Percentiles rank a stretch among this genome's conserved stretches.
Evolutionary conservation across 2,329 filamentous ascomycete genomes (phyloP).

Genomic region (Xylaria sp.): DNA sequence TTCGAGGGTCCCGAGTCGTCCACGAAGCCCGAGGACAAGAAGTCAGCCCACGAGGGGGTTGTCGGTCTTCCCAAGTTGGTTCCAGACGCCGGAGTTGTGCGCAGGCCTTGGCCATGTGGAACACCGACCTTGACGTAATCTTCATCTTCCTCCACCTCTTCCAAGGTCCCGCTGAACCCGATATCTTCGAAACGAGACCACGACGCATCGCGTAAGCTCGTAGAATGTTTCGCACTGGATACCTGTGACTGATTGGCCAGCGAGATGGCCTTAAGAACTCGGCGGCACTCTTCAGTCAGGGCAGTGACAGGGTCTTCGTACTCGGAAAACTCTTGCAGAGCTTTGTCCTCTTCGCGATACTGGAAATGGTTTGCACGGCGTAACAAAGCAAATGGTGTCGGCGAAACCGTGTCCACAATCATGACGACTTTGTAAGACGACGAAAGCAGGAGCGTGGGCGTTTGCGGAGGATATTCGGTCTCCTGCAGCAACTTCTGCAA

Average conservation of each 20-base stretch:
- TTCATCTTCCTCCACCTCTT: conserved; percentile 73
- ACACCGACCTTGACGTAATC: conserved; percentile 53
- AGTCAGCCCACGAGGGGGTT: conserved; percentile 98
- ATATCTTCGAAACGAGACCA: conserved; percentile 98
- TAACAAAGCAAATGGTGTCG: conserved; percentile 89
- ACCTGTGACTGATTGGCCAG: conserved; percentile 84
- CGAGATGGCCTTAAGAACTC: conserved; percentile 88
- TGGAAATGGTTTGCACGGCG: conserved; percentile 93
- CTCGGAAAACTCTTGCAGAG: conserved; percentile 83
- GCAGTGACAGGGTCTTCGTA: conserved; percentile 89
- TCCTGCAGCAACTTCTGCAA: conserved; percentile 89
- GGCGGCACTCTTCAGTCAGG: conserved; percentile 89
- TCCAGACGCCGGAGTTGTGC: conserved; percentile 70
- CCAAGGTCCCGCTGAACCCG: conserved; percentile 79
- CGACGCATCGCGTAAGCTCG: conserved; percentile 79
- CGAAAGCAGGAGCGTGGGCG: conserved; percentile 76
- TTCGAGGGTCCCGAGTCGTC: conserved; percentile 73
- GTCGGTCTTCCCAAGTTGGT: conserved; percentile 78
- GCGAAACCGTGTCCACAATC: conserved; percentile 94
- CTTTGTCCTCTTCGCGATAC: conserved; percentile 85
- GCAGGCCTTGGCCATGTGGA: conserved; percentile 56
- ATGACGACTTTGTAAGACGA: conserved; percentile 90
- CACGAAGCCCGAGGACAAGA: conserved; percentile 89
- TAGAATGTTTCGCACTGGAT: conserved; percentile 72
- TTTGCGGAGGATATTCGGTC: conserved; percentile 90